Base-by-base conservation (phyloP, 345 rosid species). In the Arabis hirsuta region DNA sequence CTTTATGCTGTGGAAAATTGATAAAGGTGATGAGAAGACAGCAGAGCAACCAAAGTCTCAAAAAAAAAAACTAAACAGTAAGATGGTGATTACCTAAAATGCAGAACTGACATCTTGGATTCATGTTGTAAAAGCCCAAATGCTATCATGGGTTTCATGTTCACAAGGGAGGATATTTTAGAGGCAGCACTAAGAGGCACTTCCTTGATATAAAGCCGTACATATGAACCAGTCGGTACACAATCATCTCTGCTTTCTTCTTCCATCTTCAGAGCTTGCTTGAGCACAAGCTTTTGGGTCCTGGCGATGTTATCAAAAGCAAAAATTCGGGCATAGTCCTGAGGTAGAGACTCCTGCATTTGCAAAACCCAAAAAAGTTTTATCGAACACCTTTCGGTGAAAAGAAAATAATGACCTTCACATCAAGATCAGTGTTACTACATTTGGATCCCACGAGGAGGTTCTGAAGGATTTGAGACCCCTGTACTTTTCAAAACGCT, bases 61-160 rank as follows among this genome's bases (percentile, higher is more conserved):
- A 67, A 72, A 61, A 52, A 62, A 50, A 50, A 73, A 57, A 12
- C 29, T 16, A 46, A 65, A 55, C 12, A 9, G 45, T 14, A 51
- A 52, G 57, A 26, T 5, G 29, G 9, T 29, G 58, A 61, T 77
- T 79, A 91, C 99, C 97, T 91, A 78, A 91, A 95, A 84, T 95
- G 91, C 62, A 91, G 89, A 71, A 91, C 96, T n/a, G 97, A 89
- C 87, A 95, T 91, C 85, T 95, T 95, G 62, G 99, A 91, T 74
- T 91, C 99, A 48, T 89, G 97, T 73, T 88, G 99, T 78, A 95
- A 79, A 73, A 95, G 97, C 65, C 99, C 99, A 78, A 85, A 86
- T 42, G 81, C 84, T 63, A 87, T 76, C 51, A 88, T 12, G n/a
- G 96, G 93, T 36, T 68, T 71, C 32, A 70, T 77, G 73, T 67